Base-by-base conservation (phyloP, 352 stramenopile species). In the Phytophthora sp. region DNA sequence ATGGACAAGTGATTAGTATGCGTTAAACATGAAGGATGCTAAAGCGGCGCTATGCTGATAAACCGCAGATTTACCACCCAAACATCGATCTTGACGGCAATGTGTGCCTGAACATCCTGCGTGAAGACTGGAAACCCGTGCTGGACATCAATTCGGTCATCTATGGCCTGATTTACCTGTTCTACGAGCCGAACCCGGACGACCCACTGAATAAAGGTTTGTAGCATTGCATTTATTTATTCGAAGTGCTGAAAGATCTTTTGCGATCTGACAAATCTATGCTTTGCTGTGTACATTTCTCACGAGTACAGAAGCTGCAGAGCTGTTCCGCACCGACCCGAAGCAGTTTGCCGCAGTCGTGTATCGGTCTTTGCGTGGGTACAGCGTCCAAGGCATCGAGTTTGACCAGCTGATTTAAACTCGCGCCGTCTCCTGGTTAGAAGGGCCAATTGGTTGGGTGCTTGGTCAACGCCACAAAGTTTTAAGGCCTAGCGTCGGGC, bases 121-220 rank as follows among this genome's bases (percentile, higher is more conserved):
- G 97, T 41, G 96, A 99, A 69, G 97, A 99, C 89, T 99, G 97
- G 97, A 99, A 99, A 73, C 97, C 84, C 18, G 97, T 99, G 46
- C 79, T 99, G 63, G 97, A 99, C 81, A 99, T 99, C 76, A 99
- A 99, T 80, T 95, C 96, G 20, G 97, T 99, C 70, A 99, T 99
- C 77, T 99, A 99, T 80, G 96, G 97, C 45, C 79, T 99, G 42
- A 99, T 99, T 82, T 99, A 99, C 76, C 81, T 99, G 41, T 99
- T 99, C 82, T 99, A 99, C 79, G 97, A 99, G 74, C 97, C 97
- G 33, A 99, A 99, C 83, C 96, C 97, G 24, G 96, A 99, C 74
- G 97, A 99, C 73, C 97, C 97, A 23, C 86, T 99, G 45, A 99
- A 99, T 87, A 79, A 87, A 82, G 86, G 82, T 88, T 65, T 33